A percentile compares a stretch with the other conserved stretches of the same genome.
These are phyloP conservation scores for Boletus rufocinnamomeus DNA, from an alignment of 768 basidiomycete genomes.

Conservation along the genomic window DNA sequence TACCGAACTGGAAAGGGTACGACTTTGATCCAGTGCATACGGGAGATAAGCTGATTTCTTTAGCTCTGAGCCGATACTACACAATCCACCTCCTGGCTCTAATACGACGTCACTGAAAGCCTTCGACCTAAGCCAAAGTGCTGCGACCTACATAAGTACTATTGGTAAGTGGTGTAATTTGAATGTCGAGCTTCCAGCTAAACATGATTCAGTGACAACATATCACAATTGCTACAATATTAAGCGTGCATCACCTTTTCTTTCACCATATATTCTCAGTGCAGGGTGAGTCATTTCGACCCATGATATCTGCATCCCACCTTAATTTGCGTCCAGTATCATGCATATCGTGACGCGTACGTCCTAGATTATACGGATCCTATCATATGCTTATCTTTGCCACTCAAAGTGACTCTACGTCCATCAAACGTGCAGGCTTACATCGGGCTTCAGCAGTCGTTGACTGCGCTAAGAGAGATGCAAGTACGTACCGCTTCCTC, in stretches of 20 bases:
- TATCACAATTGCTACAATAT: conserved; percentile 65
- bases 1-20: conserved; percentile 74
- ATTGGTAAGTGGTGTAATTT: conserved; percentile 47
- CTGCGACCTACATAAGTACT: conserved; percentile 69
- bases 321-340: conserved; percentile 47
- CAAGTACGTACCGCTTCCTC: conserved; percentile 44
- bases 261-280: conserved; percentile 68
- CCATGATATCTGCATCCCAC: not conserved
- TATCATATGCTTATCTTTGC: conserved; percentile 15
- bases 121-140: conserved; percentile 73
- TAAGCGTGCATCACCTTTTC: conserved; percentile 60
- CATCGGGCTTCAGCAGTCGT: conserved; percentile 62
- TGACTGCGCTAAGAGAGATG: conserved; percentile 66
- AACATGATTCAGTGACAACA: conserved; percentile 43
- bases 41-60: conserved; percentile 3
- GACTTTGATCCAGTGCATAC: not conserved
- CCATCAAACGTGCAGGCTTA: conserved; percentile 71
- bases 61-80: conserved; percentile 46
- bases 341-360: conserved; percentile 77
- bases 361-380: conserved; percentile 24
- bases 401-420: conserved; percentile 60
- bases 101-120: conserved; percentile 59
- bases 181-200: not conserved
- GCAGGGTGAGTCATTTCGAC: conserved; percentile 56
- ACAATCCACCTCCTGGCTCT: conserved; percentile 40